Conservation (phyloP, 208 protist genomes). For the Trypanosoma caninum region DNA sequence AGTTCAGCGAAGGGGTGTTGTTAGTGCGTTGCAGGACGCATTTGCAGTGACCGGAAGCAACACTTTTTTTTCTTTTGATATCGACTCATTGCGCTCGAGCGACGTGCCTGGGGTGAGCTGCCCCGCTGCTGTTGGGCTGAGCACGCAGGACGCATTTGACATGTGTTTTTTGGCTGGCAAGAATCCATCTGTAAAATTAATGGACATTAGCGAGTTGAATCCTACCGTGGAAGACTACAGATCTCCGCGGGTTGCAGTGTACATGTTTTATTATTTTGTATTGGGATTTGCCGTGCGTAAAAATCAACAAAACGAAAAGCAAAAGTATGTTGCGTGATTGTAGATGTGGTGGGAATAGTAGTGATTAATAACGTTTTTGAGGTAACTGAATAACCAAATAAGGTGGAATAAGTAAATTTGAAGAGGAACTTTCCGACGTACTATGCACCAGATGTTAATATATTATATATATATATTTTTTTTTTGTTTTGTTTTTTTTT, state of each 20-base stretch:
- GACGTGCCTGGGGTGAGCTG: conserved; percentile 57
- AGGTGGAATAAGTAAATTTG: too few species aligned
- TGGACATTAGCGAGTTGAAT: conserved; percentile 75
- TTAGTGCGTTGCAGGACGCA: conserved; percentile 15
- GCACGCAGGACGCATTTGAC: conserved; percentile 51
- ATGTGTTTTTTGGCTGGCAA: conserved; percentile 54
- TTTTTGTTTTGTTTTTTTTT: not conserved
- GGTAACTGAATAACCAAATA: too few species aligned
- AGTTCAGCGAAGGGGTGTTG: conserved; percentile 13
- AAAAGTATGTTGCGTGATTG: too few species aligned
- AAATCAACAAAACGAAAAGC: conserved; percentile 3
- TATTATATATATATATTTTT: not conserved
- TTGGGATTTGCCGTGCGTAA: conserved; percentile 40
- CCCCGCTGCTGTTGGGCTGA: conserved; percentile 44
- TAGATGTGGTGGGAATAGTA: too few species aligned
- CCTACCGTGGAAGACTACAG: conserved; percentile 53
- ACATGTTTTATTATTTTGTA: conserved; percentile 66
- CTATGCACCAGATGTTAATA: not conserved
- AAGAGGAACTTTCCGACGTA: too few species aligned
- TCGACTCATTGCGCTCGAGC: conserved; percentile 44
- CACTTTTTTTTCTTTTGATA: conserved; percentile 77
- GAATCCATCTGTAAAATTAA: conserved; percentile 30
- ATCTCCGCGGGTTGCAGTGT: conserved; percentile 41
- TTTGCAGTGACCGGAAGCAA: conserved; percentile 28
- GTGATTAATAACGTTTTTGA: too few species aligned